These are phyloP conservation scores for Oryza glaberrima DNA, from an alignment of 176 grass and related monocot genomes.

Conservation along the genomic window DNA sequence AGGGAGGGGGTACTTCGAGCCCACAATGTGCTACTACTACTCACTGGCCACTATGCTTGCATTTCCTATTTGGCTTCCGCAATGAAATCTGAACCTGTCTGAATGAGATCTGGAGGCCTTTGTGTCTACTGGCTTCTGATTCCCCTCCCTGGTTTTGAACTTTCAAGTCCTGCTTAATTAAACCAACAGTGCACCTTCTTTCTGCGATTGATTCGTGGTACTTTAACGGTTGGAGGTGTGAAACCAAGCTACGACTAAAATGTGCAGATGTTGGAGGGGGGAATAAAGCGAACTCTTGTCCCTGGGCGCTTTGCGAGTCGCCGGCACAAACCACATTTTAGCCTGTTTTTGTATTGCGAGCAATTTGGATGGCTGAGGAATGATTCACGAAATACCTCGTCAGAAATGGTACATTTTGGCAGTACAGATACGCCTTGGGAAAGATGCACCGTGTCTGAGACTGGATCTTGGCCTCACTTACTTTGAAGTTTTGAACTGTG, in stretches of 20 bases:
- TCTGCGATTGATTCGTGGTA: slow-evolving; percentile 37
- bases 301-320: slow-evolving; percentile 36
- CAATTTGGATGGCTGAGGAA: slow-evolving; percentile 47
- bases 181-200: slow-evolving; percentile 3
- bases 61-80: slow-evolving; percentile 28
- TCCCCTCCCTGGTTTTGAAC: slow-evolving; percentile 42
- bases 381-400: slow-evolving; percentile 36
- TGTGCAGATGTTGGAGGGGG: slow-evolving; percentile 29
- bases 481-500: slow-evolving; percentile 24
- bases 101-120: slow-evolving; percentile 47
- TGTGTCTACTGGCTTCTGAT: slow-evolving; percentile 41
- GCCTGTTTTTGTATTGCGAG: slow-evolving; percentile 6
- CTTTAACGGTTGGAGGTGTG: slow-evolving; percentile 51
- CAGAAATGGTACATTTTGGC: slow-evolving; percentile 15
- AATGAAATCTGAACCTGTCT: slow-evolving; percentile 44
- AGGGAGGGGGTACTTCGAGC: slow-evolving; percentile 48
- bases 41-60: slow-evolving; percentile 24
- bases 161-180: slow-evolving; percentile 43
- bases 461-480: slow-evolving; percentile 19
- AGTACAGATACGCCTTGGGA: neutral
- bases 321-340: slow-evolving; percentile 15
- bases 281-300: slow-evolving; percentile 51
- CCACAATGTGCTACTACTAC: slow-evolving; percentile 36
- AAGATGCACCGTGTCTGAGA: neutral
- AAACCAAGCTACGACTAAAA: slow-evolving; percentile 36